These are phyloP conservation scores for Halophytophthora polymorphica DNA, from an alignment of 352 stramenopile species.

Conservation along the genomic window DNA sequence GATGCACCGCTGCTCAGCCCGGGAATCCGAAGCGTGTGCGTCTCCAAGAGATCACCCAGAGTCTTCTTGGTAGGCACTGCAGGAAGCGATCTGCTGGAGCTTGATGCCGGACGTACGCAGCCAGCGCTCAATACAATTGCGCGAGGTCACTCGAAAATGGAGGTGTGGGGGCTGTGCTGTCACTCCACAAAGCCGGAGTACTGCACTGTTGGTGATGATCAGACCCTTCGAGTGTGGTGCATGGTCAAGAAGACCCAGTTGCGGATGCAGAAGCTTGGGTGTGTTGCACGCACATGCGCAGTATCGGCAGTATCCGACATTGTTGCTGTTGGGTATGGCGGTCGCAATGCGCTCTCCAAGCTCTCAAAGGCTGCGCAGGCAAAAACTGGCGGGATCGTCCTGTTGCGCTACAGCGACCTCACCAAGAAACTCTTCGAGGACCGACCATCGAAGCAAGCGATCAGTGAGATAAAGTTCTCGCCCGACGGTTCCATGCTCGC, in stretches of 20 bases:
- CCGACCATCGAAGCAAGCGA: slow-evolving; percentile 76
- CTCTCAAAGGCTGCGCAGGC: slow-evolving; percentile 22
- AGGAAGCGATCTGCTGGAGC: slow-evolving; percentile 85
- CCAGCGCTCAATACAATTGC: slow-evolving; percentile 24
- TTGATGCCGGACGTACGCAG: slow-evolving; percentile 46
- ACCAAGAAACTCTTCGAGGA: slow-evolving; percentile 69
- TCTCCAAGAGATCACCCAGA: slow-evolving; percentile 21
- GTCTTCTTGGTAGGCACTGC: slow-evolving; percentile 78
- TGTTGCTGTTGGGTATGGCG: slow-evolving; percentile 60
- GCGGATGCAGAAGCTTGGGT: slow-evolving; percentile 37
- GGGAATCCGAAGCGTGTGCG: slow-evolving; percentile 52
- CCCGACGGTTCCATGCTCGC: slow-evolving; percentile 48
- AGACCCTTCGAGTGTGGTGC: slow-evolving; percentile 79
- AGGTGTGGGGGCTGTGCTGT: slow-evolving; percentile 81
- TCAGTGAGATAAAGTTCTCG: slow-evolving; percentile 81
- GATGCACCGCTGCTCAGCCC: slow-evolving; percentile 23
- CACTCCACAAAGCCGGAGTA: slow-evolving; percentile 70
- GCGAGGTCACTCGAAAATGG: slow-evolving; percentile 63
- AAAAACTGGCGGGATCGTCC: slow-evolving; percentile 63
- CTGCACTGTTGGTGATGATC: slow-evolving; percentile 80
- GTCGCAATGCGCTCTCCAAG: slow-evolving; percentile 32
- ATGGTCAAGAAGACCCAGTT: slow-evolving; percentile 41
- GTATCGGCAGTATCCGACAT: slow-evolving; percentile 38
- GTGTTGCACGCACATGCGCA: slow-evolving; percentile 62
- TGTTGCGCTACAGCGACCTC: slow-evolving; percentile 60